These are phyloP conservation scores for Yarrowia divulgata DNA, from an alignment of 805 yeast species.

Conservation along the genomic window DNA sequence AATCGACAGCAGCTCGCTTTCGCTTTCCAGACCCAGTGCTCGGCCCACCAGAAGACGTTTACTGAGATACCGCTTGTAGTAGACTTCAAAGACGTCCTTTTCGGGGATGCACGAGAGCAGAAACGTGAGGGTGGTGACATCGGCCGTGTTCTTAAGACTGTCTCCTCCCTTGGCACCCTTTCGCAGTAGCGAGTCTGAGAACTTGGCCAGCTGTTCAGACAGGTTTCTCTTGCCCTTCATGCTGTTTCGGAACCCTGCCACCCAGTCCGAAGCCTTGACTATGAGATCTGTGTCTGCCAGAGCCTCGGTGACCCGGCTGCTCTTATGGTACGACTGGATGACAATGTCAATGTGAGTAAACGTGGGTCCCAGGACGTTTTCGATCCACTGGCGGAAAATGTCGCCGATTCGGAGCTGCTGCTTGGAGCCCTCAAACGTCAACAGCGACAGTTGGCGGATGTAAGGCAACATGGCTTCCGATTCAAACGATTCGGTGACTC, in stretches of 20 bases:
- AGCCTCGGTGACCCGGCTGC: neutral
- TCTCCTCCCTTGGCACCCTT: conserved; percentile 43
- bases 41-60: conserved; percentile 82
- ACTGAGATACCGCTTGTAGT: conserved; percentile 86
- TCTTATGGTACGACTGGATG: conserved; percentile 11
- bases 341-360: conserved; percentile 9
- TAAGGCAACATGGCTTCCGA: neutral
- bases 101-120: conserved; percentile 85
- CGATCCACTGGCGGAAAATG: conserved; percentile 30
- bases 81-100: conserved; percentile 90
- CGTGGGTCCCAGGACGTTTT: conserved; percentile 15
- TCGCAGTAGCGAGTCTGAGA: conserved; percentile 46
- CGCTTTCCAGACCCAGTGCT: conserved; percentile 78
- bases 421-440: conserved; percentile 9
- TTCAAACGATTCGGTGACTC: conserved; percentile 23
- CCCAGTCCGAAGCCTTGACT: conserved; percentile 7
- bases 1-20: conserved; percentile 79
- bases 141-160: neutral
- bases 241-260: conserved; percentile 26
- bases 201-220: conserved; percentile 48
- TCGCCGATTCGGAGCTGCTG: conserved; percentile 27
- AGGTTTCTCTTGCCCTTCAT: conserved; percentile 40
- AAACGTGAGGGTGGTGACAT: conserved; percentile 59
- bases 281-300: neutral
- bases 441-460: neutral